A percentile compares a stretch with the other conserved stretches of the same genome.
Evolutionary conservation across 1,284 basidiomycete genomes (phyloP).

Genomic region (Testicularia cyperi): DNA sequence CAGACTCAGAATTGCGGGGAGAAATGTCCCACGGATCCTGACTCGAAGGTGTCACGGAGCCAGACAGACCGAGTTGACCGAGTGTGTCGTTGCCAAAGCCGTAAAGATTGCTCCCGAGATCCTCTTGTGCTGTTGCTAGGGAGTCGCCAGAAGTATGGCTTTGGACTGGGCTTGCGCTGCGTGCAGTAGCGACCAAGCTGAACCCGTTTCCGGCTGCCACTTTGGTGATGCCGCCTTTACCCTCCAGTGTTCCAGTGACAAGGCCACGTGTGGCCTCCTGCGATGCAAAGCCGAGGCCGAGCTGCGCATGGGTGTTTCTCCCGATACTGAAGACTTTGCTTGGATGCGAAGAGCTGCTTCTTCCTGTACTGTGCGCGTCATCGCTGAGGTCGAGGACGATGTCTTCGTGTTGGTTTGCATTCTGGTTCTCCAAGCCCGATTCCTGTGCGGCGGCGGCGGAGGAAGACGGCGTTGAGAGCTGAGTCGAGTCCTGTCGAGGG

Average conservation of each 20-base stretch:
- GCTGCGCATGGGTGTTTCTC: constrained; percentile 25
- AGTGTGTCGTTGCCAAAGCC: constrained; percentile 27
- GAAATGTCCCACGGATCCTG: constrained; percentile 24
- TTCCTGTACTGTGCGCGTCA: too few relatives aligned
- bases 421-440: too few relatives aligned
- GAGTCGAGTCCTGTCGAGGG: background rate
- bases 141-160: too few relatives aligned
- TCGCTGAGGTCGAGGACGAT: too few relatives aligned
- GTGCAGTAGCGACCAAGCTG: constrained; percentile 11
- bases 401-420: too few relatives aligned
- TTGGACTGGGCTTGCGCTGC: too few relatives aligned
- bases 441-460: too few relatives aligned
- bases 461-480: too few relatives aligned
- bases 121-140: background rate
- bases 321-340: constrained; percentile 25
- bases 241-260: constrained; percentile 8
- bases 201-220: constrained; percentile 8
- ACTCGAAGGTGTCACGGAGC: background rate
- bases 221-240: constrained; percentile 1
- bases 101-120: background rate
- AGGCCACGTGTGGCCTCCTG: constrained; percentile 38
- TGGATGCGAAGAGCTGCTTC: background rate
- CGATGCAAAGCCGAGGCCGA: constrained; percentile 21
- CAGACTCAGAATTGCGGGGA: background rate
- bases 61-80: constrained; percentile 14